Conservation (phyloP, 2,329 filamentous ascomycete species). For the Orbilia blumenaviensis region DNA sequence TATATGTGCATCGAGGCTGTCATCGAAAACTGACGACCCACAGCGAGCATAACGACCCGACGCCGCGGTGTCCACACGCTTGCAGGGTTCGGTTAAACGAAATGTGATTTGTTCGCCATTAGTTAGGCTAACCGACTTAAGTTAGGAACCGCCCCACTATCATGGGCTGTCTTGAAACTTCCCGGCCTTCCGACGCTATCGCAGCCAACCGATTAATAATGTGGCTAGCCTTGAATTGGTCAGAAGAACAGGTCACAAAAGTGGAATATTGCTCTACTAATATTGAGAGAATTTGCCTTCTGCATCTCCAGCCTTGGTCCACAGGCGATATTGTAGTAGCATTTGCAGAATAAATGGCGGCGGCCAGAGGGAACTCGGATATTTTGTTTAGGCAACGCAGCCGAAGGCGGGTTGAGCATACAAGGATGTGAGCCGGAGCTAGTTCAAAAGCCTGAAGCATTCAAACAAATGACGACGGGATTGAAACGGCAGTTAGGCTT, state of each 20-base stretch:
- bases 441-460: too few relatives aligned
- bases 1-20: background rate
- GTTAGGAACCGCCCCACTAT: background rate
- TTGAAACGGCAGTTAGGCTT: too few relatives aligned
- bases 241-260: background rate
- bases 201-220: conserved; percentile 9
- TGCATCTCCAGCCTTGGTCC: background rate
- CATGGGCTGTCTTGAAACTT: background rate
- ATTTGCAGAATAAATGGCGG: too few relatives aligned
- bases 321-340: too few relatives aligned
- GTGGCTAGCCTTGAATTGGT: background rate
- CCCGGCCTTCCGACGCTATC: background rate
- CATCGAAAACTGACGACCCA: background rate
- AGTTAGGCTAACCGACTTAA: background rate
- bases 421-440: too few relatives aligned
- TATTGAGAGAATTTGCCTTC: background rate
- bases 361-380: too few relatives aligned
- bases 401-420: too few relatives aligned
- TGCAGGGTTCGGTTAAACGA: background rate
- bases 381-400: too few relatives aligned
- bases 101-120: background rate
- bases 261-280: background rate
- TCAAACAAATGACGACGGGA: too few relatives aligned
- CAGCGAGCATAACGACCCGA: background rate
- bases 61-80: background rate